Evolutionary conservation across 148 eudicot species (phyloP).

Genomic region (Chenopodium album): DNA sequence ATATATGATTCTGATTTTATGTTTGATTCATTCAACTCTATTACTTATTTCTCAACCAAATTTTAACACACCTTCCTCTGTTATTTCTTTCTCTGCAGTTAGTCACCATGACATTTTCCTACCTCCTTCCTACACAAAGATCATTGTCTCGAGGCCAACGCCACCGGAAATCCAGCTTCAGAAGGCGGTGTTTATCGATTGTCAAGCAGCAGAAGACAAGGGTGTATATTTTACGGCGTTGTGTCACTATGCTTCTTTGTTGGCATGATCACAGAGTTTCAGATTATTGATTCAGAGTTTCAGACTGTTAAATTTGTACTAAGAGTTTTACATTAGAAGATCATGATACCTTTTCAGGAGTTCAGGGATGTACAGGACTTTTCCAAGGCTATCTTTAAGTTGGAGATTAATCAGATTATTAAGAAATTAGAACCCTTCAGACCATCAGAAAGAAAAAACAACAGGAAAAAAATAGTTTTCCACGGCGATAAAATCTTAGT

Average conservation of each 20-base stretch:
- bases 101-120: conserved; percentile 19
- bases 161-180: conserved; percentile 34
- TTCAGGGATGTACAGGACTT: not conserved
- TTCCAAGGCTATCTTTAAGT: not conserved
- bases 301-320: not conserved
- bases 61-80: not conserved
- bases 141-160: conserved; percentile 10
- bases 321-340: not conserved
- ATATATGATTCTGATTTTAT: not conserved
- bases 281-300: conserved; percentile 7
- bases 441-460: not conserved
- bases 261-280: conserved; percentile 46
- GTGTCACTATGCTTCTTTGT: conserved; percentile 69
- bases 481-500: too few relatives aligned
- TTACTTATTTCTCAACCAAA: not conserved
- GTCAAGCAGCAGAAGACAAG: conserved; percentile 61
- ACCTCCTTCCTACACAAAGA: not conserved
- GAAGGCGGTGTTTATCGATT: conserved; percentile 39
- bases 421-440: not conserved
- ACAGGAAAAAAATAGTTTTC: too few relatives aligned
- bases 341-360: not conserved
- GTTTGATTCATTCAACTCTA: conserved; percentile 7
- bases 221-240: conserved; percentile 58
- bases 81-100: too few relatives aligned
- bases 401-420: not conserved